Evolutionary conservation across 371 early-diverging fungal genomes (phyloP), one percentile per base, ranked within the genome.

Genomic region (Neoconidiobolus thromboides): DNA sequence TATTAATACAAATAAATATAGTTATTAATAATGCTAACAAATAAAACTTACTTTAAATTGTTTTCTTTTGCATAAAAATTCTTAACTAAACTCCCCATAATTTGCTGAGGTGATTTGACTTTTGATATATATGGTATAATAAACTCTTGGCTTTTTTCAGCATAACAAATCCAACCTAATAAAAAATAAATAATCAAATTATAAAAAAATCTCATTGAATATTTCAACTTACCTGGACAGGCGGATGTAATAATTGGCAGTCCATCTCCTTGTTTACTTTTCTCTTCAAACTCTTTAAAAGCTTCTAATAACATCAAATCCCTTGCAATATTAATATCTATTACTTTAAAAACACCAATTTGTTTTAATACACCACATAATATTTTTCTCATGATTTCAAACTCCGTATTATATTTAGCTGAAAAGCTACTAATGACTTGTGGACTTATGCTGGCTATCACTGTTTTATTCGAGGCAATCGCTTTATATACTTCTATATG

Each of bases 101-200:
- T 82, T 67, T 96, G 96, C 68, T 95, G 95, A 7, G 96, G 95
- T 4, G 95, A 93, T 67, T 89, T 91, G 0, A 88, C 82, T 14
- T 78, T 76, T 51, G 85, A 78, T 57, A 97, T 85, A 64, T 81
- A 78, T 0, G 90, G 88, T 26, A 97, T 67, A 2, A 92, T 74
- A 62, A 80, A 76, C 1, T 80, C 82, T 62, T 96, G 96, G 0
- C 92, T 95, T 72, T 96, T 97, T 74, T 97, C 98, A n/a, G 93
- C 93, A 65, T 95, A 96, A 71, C 96, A 97, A 7, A 97, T 89
- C 93, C 93, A 94, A 1, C 93, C 94, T 69, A 64, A 14, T 6
- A 4, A 50, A 12, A n/a, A 44, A 38, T 42, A 40, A 38, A 38
- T 10, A 42, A 42, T 37, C 5, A 46, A 46, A 46, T n/a, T 46